Percentiles rank a stretch among this genome's conserved stretches.
phyloP scores from a whole-genome alignment of 1,139 yeast species.

The Yamadazyma siamensis region DNA sequence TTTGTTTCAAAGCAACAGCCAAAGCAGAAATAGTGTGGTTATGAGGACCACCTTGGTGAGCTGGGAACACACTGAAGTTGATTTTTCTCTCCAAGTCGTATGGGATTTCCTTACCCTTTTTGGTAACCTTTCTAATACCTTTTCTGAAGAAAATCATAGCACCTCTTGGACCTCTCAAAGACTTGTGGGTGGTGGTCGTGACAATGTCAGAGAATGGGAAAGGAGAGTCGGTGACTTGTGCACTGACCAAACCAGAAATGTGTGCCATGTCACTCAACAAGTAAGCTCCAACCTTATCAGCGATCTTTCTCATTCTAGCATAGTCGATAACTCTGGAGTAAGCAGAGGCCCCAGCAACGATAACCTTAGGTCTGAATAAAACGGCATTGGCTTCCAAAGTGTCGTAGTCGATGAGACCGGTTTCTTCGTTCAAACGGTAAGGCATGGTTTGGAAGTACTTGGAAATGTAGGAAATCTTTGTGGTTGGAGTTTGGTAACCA shows the following conservation, averaged over 20 bases:
- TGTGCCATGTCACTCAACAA: slow-evolving; percentile 95
- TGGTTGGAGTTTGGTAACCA: slow-evolving; percentile 87
- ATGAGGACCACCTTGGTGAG: slow-evolving; percentile 99
- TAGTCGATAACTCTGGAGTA: slow-evolving; percentile 90
- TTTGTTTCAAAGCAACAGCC: slow-evolving; percentile 92
- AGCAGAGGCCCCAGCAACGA: slow-evolving; percentile 96
- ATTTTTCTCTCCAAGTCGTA: slow-evolving; percentile 88
- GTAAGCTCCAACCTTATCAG: slow-evolving; percentile 92
- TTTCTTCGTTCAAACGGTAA: slow-evolving; percentile 76
- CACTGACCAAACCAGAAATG: slow-evolving; percentile 90
- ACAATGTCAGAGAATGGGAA: slow-evolving; percentile 94
- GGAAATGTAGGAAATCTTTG: slow-evolving; percentile 87
- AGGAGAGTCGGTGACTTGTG: slow-evolving; percentile 89
- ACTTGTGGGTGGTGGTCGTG: slow-evolving; percentile 96
- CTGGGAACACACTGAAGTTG: slow-evolving; percentile 96
- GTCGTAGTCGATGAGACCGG: slow-evolving; percentile 92
- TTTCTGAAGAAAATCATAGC: slow-evolving; percentile 97
- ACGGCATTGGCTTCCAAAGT: slow-evolving; percentile 78
- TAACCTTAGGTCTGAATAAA: slow-evolving; percentile 88
- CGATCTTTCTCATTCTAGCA: slow-evolving; percentile 82
- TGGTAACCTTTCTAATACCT: slow-evolving; percentile 80
- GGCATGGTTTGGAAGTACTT: slow-evolving; percentile 98
- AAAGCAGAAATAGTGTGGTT: slow-evolving; percentile 95
- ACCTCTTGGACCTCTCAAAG: slow-evolving; percentile 98
- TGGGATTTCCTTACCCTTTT: slow-evolving; percentile 82